Conservation (phyloP, 2,329 filamentous ascomycete genomes). For the Aspergillus clavatus region DNA sequence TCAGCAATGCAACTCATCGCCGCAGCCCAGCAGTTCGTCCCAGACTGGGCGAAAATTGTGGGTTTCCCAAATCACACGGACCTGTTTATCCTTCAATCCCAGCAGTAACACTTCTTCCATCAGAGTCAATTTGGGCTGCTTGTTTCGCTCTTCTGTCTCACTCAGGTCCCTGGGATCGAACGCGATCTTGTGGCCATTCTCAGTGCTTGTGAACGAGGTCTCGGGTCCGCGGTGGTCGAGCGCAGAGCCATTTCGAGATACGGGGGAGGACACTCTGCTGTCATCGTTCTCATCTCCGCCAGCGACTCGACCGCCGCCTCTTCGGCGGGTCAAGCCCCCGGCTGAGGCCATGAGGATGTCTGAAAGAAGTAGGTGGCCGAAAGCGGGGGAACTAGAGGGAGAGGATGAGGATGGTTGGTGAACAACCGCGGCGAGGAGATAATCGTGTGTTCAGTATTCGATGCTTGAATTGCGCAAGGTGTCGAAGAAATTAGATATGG, state of each 20-base stretch:
- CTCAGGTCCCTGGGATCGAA: conserved; percentile 96
- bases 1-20: conserved; percentile 20
- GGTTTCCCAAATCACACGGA: conserved; percentile 43
- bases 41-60: background rate
- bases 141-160: conserved; percentile 91
- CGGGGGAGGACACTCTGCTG: conserved; percentile 63
- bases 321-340: conserved; percentile 67
- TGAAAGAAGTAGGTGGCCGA: conserved; percentile 3
- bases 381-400: conserved; percentile 2
- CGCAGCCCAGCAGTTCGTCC: background rate
- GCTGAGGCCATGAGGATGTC: conserved; percentile 54
- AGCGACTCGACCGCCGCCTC: conserved; percentile 57
- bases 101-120: conserved; percentile 98
- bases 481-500: background rate
- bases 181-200: conserved; percentile 98
- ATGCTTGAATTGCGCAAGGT: background rate
- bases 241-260: conserved; percentile 57
- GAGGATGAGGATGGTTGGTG: background rate
- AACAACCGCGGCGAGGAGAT: background rate
- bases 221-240: conserved; percentile 53
- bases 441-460: background rate
- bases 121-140: conserved; percentile 95
- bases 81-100: conserved; percentile 98
- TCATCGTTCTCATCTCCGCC: conserved; percentile 58
- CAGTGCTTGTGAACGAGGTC: conserved; percentile 78